Evolutionary conservation across 1,284 basidiomycete genomes (phyloP).

Genomic region (Lentinus polychrous): DNA sequence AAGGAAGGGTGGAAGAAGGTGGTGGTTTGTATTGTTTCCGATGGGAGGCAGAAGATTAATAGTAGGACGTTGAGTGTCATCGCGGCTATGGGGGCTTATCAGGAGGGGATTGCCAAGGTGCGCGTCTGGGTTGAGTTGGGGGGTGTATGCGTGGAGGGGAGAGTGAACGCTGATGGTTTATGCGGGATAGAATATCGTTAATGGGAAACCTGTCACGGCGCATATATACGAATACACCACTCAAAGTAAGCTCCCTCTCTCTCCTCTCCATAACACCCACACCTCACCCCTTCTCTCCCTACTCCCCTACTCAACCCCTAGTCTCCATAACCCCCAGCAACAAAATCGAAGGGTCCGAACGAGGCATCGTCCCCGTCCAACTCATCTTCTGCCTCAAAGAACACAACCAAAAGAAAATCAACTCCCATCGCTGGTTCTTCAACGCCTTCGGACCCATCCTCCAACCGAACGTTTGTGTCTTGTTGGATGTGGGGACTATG

Average conservation of each 20-base stretch:
- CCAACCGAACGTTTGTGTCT: constrained; percentile 85
- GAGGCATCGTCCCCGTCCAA: constrained; percentile 82
- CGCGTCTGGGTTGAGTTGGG: constrained; percentile 13
- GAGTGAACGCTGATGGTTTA: not conserved
- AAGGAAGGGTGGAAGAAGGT: constrained; percentile 98
- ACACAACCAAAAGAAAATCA: constrained; percentile 90
- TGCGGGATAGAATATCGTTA: constrained; percentile 64
- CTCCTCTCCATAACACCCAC: constrained; percentile 4
- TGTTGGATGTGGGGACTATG: constrained; percentile 93
- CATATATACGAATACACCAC: constrained; percentile 96
- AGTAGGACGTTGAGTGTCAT: constrained; percentile 79
- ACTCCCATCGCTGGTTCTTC: constrained; percentile 93
- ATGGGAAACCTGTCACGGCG: constrained; percentile 79
- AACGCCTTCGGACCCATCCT: constrained; percentile 77
- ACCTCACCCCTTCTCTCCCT: no score
- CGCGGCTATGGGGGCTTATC: constrained; percentile 79
- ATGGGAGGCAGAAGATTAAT: constrained; percentile 84
- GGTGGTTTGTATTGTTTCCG: constrained; percentile 55
- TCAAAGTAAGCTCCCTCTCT: constrained; percentile 50
- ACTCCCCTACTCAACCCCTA: no score
- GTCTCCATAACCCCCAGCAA: constrained; percentile 78
- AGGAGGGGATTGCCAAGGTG: constrained; percentile 85
- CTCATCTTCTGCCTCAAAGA: constrained; percentile 94
- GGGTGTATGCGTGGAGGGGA: not conserved
- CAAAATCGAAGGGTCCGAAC: constrained; percentile 79